phyloP scores from a whole-genome alignment of 257 asterid species.

The Fraxinus cuspidata region DNA sequence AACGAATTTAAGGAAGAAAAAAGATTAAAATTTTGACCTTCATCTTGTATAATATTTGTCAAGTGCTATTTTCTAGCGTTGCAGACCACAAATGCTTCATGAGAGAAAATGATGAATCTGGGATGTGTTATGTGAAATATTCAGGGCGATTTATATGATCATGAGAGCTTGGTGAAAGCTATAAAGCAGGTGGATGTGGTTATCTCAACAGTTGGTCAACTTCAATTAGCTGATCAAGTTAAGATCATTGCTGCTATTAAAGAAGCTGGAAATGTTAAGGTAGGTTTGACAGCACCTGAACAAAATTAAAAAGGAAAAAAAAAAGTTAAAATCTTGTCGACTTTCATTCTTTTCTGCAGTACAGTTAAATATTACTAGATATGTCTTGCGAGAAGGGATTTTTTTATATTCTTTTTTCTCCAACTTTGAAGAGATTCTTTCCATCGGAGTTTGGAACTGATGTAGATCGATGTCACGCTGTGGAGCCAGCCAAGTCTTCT shows the following conservation, averaged over 20 bases:
- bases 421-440: constrained; percentile 56
- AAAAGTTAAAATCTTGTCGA: too few relatives aligned
- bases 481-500: constrained; percentile 53
- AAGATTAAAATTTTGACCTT: background rate
- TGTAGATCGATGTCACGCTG: constrained; percentile 55
- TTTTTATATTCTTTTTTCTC: background rate
- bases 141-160: constrained; percentile 64
- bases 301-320: too few relatives aligned
- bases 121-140: background rate
- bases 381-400: background rate
- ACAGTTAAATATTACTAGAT: background rate
- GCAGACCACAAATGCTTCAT: background rate
- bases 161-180: constrained; percentile 63
- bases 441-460: constrained; percentile 83
- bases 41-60: background rate
- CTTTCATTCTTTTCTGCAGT: background rate
- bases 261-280: constrained; percentile 80
- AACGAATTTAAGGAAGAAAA: background rate
- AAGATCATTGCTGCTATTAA: constrained; percentile 68
- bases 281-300: constrained; percentile 1
- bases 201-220: constrained; percentile 53
- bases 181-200: constrained; percentile 72
- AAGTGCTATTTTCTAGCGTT: background rate
- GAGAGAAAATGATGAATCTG: background rate
- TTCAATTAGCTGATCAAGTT: constrained; percentile 53